Conservation (phyloP, 2,329 filamentous ascomycete genomes). For the Cadophora gregata region DNA sequence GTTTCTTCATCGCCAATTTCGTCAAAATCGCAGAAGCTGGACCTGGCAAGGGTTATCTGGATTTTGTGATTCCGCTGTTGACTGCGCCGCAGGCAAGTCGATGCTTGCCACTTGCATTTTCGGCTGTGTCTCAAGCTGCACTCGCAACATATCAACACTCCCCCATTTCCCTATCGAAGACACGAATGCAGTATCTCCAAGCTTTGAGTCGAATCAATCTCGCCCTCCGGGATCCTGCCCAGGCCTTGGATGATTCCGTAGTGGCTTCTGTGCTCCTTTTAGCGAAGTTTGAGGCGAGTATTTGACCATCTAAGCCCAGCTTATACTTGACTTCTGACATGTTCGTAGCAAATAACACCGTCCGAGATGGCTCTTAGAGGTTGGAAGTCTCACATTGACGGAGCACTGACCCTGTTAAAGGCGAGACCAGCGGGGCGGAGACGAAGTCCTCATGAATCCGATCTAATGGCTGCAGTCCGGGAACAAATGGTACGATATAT, state of each 20-base stretch:
- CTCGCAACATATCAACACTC: conserved; percentile 55
- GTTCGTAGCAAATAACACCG: conserved; percentile 53
- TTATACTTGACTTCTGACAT: conserved; percentile 35
- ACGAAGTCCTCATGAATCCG: neutral
- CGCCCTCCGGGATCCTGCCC: conserved; percentile 55
- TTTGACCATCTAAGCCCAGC: neutral
- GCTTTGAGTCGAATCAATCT: conserved; percentile 57
- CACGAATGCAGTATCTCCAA: conserved; percentile 57
- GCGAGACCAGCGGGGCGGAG: conserved; percentile 44
- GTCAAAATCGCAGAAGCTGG: conserved; percentile 59
- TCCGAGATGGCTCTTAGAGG: conserved; percentile 57
- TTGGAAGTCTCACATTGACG: conserved; percentile 65
- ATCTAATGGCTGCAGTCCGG: neutral
- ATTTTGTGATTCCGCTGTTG: conserved; percentile 61
- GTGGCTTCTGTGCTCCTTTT: conserved; percentile 62
- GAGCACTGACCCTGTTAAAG: conserved; percentile 63
- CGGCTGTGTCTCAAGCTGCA: conserved; percentile 62
- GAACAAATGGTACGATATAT: neutral
- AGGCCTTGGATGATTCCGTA: conserved; percentile 57
- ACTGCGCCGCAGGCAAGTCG: conserved; percentile 48
- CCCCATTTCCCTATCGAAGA: conserved; percentile 45
- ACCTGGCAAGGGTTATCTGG: conserved; percentile 58
- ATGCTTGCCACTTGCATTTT: conserved; percentile 54
- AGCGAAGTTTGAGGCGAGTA: conserved; percentile 60
- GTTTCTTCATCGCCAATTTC: conserved; percentile 65